Evolutionary conservation across 2,329 filamentous ascomycete genomes (phyloP), one percentile per base, ranked within the genome.

Genomic region (Penicillium sp.): DNA sequence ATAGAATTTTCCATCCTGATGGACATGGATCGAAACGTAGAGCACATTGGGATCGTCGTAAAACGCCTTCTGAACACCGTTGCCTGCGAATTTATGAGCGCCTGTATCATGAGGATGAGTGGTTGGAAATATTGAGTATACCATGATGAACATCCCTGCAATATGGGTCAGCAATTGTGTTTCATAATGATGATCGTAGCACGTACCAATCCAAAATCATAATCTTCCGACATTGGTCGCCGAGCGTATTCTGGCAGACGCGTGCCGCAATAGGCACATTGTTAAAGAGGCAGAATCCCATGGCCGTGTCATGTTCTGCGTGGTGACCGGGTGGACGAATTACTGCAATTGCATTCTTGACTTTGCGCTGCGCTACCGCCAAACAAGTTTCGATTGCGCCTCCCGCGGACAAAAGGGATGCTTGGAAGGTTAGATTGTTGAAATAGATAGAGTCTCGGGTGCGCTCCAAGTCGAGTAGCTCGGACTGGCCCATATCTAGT

Each of bases 251-350:
- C 68, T 96, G 91, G 68, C 92, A 97, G 10, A 92, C 89, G 53
- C 85, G 88, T n/a, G 91, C 87, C 1, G 92, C 93, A 52, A 99
- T 89, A 17, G 90, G 91, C 3, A 97, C 94, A 66, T 99, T 99
- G 76, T 99, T 97, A 77, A 97, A 97, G 52, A 97, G 84, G 70
- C 94, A 99, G 68, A 99, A 99, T 0, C 94, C 94, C 82, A 96
- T 94, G 1, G 93, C 84, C 29, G 86, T 80, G 63, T 94, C 83
- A 51, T 85, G 86, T 68, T 99, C 94, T 1, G 94, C 94, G 71
- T 99, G 94, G 66, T 99, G 94, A 0, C 94, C 94, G 0, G 94
- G 94, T 2, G 94, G 94, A 12, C 94, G 85, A 63, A 99, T 96
- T 30, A 99, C 88, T 1, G 94, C 94, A 68, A 99, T 94, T 0